Evolutionary conservation across 495 filamentous ascomycete species (phyloP).

Genomic region (Penicillium coprophilum): DNA sequence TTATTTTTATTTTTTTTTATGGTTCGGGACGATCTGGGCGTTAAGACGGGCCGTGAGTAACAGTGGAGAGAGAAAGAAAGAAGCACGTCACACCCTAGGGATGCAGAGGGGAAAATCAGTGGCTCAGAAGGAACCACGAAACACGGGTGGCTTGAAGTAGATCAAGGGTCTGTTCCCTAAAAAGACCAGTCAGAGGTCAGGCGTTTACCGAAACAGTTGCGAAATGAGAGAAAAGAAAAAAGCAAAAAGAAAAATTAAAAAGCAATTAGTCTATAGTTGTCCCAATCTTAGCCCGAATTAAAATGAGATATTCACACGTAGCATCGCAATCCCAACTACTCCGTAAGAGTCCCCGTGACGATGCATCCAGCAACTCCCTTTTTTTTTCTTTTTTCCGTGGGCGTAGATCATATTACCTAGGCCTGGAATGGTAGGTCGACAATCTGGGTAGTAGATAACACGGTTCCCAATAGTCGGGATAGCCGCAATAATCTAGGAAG

Average conservation of each 20-base stretch:
- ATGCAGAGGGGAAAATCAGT: constrained; percentile 31
- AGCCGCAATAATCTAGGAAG: constrained; percentile 3
- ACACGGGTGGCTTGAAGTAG: constrained; percentile 34
- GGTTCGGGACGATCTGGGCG: constrained; percentile 17
- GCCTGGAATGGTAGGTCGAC: neutral
- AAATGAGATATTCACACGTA: constrained; percentile 14
- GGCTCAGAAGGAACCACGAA: constrained; percentile 44
- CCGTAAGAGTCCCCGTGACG: constrained; percentile 10
- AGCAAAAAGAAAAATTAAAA: neutral
- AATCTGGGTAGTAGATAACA: neutral
- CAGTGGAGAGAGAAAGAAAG: constrained; percentile 16
- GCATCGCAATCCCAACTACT: constrained; percentile 13
- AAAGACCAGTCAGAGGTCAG: constrained; percentile 4
- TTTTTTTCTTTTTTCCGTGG: neutral
- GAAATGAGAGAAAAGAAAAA: constrained; percentile 1
- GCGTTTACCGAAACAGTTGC: constrained; percentile 7
- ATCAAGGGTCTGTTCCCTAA: constrained; percentile 37
- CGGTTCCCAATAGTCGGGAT: neutral
- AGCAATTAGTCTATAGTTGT: constrained; percentile 1
- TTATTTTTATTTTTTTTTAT: neutral
- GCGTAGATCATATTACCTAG: neutral
- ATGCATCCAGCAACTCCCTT: constrained; percentile 2
- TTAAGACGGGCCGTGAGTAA: constrained; percentile 29
- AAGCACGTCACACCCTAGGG: constrained; percentile 35
- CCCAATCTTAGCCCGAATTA: constrained; percentile 5